Percentiles rank a stretch among this genome's conserved stretches.
Evolutionary conservation across 164 flowering plant genomes (phyloP).

Genomic region (Chimonanthus salicifolius): DNA sequence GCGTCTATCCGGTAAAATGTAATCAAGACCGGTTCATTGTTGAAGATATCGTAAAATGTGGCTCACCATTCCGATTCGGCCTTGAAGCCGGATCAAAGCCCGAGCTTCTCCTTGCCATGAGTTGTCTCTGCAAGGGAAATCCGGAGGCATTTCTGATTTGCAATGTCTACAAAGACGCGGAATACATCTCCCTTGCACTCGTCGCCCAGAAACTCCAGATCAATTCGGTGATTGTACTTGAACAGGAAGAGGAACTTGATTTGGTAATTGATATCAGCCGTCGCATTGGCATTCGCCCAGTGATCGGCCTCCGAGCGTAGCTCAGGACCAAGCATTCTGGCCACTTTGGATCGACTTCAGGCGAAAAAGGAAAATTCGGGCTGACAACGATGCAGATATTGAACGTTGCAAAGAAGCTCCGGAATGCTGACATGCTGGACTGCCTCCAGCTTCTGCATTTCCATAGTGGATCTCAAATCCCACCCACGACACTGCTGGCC

Average conservation of each 20-base stretch:
- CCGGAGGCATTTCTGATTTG: conserved; percentile 75
- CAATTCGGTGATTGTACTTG: conserved; percentile 85
- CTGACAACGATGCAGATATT: conserved; percentile 70
- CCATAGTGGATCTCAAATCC: conserved; percentile 97
- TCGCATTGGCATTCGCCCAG: conserved; percentile 55
- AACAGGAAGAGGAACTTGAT: conserved; percentile 94
- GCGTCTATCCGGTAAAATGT: conserved; percentile 96
- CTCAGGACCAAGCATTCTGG: conserved; percentile 91
- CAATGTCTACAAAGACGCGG: conserved; percentile 91
- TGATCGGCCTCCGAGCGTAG: conserved; percentile 84
- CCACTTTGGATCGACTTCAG: conserved; percentile 97
- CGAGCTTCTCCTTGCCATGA: conserved; percentile 93
- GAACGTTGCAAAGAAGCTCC: conserved; percentile 64
- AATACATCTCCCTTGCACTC: conserved; percentile 82
- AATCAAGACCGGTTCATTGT: conserved; percentile 90
- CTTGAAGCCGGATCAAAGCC: conserved; percentile 99
- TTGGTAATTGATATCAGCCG: conserved; percentile 63
- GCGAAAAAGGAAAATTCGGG: conserved; percentile 96
- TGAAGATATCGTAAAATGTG: conserved; percentile 87
- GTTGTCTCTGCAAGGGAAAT: conserved; percentile 76
- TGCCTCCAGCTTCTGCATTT: conserved; percentile 88
- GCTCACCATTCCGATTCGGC: conserved; percentile 68
- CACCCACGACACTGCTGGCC: conserved; percentile 58
- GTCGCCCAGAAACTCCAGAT: conserved; percentile 58
- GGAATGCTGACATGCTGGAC: conserved; percentile 65